These are phyloP conservation scores for Neurospora sp. DNA, from an alignment of 495 filamentous ascomycete species.

Conservation along the genomic window DNA sequence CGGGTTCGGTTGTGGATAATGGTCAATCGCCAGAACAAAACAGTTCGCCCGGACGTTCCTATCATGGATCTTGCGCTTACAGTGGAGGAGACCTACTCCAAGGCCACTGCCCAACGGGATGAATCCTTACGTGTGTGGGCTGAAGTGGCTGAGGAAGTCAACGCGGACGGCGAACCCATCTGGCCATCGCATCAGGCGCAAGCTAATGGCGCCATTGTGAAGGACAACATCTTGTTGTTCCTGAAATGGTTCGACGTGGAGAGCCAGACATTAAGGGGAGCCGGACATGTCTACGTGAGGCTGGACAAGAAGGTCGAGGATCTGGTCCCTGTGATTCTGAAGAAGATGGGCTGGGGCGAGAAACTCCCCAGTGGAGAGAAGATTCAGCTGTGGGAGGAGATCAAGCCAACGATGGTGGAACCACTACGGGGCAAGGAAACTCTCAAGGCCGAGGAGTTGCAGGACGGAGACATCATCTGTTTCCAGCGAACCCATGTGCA, in stretches of 20 bases:
- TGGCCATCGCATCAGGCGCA: slow-evolving; percentile 51
- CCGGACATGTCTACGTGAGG: slow-evolving; percentile 74
- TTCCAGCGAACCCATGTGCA: slow-evolving; percentile 60
- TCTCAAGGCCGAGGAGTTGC: slow-evolving; percentile 82
- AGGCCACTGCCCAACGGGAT: slow-evolving; percentile 52
- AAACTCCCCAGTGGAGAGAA: slow-evolving; percentile 40
- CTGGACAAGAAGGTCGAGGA: slow-evolving; percentile 82
- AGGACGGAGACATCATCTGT: slow-evolving; percentile 94
- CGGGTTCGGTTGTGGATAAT: slow-evolving; percentile 83
- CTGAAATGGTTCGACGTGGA: slow-evolving; percentile 82
- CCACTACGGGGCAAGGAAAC: slow-evolving; percentile 82
- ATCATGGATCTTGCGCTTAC: slow-evolving; percentile 68
- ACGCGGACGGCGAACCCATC: slow-evolving; percentile 50
- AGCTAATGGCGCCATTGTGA: slow-evolving; percentile 37
- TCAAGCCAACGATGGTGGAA: slow-evolving; percentile 96
- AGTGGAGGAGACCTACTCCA: slow-evolving; percentile 64
- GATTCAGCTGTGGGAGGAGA: slow-evolving; percentile 81
- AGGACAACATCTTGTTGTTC: slow-evolving; percentile 67
- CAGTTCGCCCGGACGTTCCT: slow-evolving; percentile 78
- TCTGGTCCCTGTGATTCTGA: slow-evolving; percentile 65
- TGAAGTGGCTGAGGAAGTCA: slow-evolving; percentile 57
- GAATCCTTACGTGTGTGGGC: slow-evolving; percentile 76
- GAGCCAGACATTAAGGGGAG: slow-evolving; percentile 61
- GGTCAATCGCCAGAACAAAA: slow-evolving; percentile 98
- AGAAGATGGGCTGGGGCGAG: slow-evolving; percentile 80